Conservation (phyloP, 202 grass and related monocot species). For the Miscanthus sacchariflorus region DNA sequence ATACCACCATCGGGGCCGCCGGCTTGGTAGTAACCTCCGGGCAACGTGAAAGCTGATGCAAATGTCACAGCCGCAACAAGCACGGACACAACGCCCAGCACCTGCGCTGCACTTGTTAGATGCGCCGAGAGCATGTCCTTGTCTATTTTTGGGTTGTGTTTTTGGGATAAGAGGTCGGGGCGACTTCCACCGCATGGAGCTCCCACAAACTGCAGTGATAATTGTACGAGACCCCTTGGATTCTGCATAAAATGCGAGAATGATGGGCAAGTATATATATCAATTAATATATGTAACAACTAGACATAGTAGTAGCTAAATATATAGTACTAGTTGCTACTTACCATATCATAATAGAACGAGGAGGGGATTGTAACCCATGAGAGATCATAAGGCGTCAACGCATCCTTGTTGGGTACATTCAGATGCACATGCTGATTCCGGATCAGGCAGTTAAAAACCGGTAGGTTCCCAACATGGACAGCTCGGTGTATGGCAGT, state of each 20-base stretch:
- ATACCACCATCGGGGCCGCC: background rate
- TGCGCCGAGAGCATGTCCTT: background rate
- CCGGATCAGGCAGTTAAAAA: background rate
- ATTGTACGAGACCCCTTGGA: background rate
- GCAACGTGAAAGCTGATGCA: too few species aligned
- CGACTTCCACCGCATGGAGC: background rate
- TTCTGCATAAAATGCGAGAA: background rate
- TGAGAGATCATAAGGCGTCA: conserved; percentile 34
- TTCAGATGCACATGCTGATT: background rate
- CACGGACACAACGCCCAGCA: background rate
- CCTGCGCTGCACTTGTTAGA: background rate
- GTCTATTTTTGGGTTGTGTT: background rate
- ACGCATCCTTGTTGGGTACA: conserved; percentile 13
- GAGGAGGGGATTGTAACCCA: background rate
- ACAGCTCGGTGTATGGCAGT: conserved; percentile 37
- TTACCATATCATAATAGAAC: background rate
- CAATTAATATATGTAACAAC: background rate
- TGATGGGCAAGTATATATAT: too few species aligned
- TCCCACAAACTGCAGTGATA: conserved; percentile 11
- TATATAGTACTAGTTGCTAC: background rate
- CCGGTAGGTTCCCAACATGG: background rate
- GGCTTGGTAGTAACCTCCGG: background rate
- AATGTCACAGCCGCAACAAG: conserved; percentile 1
- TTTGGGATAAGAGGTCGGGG: background rate
- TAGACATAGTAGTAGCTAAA: background rate